Evolutionary conservation across 768 basidiomycete genomes (phyloP).

Genomic region (Kwoniella newhampshirensis): DNA sequence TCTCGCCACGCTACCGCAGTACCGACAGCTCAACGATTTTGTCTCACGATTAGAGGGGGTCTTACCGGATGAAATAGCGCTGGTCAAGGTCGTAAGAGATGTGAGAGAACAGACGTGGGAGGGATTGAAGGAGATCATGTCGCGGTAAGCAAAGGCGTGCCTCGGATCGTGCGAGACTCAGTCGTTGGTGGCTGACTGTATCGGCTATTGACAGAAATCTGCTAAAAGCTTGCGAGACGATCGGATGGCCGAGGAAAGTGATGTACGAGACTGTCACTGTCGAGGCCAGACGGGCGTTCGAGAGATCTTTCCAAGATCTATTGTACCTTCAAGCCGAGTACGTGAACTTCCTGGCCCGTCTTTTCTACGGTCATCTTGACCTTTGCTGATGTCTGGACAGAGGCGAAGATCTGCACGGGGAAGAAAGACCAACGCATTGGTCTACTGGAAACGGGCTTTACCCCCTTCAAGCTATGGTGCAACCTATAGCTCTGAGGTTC

Average conservation of each 20-base stretch:
- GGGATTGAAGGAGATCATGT: constrained; percentile 67
- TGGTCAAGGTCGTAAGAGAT: constrained; percentile 64
- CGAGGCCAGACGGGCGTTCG: constrained; percentile 66
- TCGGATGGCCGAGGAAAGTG: constrained; percentile 82
- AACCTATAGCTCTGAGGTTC: constrained; percentile 81
- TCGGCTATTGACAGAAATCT: constrained; percentile 59
- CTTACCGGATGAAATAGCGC: constrained; percentile 60
- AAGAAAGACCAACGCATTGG: constrained; percentile 53
- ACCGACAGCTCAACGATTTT: constrained; percentile 65
- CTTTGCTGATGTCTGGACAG: constrained; percentile 16
- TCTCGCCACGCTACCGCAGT: constrained; percentile 58
- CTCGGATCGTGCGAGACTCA: neutral
- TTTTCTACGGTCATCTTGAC: neutral
- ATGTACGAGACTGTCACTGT: constrained; percentile 62
- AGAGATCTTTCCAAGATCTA: constrained; percentile 72
- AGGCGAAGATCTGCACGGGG: constrained; percentile 43
- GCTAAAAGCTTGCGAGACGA: constrained; percentile 64
- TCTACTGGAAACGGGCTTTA: constrained; percentile 65
- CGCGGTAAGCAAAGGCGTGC: constrained; percentile 59
- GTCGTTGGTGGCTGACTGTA: neutral
- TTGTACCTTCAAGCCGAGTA: constrained; percentile 76
- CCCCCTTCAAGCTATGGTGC: constrained; percentile 77
- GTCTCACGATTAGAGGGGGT: constrained; percentile 55
- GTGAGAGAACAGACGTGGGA: constrained; percentile 73
- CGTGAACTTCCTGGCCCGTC: constrained; percentile 47